Evolutionary conservation across 2,329 filamentous ascomycete genomes (phyloP).

Genomic region (Fusarium beomiforme): DNA sequence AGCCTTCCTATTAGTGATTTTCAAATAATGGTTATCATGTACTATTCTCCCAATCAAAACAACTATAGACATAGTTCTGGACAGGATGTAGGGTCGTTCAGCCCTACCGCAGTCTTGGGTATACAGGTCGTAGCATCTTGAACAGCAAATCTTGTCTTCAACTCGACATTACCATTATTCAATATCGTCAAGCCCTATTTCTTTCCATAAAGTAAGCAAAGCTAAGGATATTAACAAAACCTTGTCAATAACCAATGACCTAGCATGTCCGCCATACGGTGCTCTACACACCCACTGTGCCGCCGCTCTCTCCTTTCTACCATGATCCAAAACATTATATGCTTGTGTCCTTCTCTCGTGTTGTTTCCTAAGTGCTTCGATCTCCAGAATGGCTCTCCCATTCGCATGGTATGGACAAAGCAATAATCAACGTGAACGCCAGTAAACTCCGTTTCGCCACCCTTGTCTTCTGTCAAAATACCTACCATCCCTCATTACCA

Average conservation of each 20-base stretch:
- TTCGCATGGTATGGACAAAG: constrained; percentile 11
- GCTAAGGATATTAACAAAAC: constrained; percentile 1
- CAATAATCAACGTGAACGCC: constrained; percentile 33
- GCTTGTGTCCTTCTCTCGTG: constrained; percentile 17
- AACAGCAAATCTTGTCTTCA: constrained; percentile 3
- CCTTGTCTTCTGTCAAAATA: constrained; percentile 36
- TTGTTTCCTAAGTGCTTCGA: constrained; percentile 8
- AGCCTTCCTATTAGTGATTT: background rate
- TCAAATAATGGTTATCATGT: background rate
- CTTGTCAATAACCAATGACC: constrained; percentile 36
- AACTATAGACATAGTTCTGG: background rate
- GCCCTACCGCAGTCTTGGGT: background rate
- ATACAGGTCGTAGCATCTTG: background rate
- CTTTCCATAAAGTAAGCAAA: constrained; percentile 13
- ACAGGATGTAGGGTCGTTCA: background rate
- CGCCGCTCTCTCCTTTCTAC: constrained; percentile 4
- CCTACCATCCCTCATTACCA: constrained; percentile 33
- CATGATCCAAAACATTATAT: constrained; percentile 12
- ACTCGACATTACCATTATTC: constrained; percentile 46
- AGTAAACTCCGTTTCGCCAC: constrained; percentile 39
- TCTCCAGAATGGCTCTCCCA: constrained; percentile 11
- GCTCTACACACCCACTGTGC: constrained; percentile 3
- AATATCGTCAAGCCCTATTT: constrained; percentile 38
- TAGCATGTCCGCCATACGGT: constrained; percentile 14
- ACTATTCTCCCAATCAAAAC: background rate